Evolutionary conservation across 2,329 filamentous ascomycete genomes (phyloP).

Genomic region (Cytospora piceae): DNA sequence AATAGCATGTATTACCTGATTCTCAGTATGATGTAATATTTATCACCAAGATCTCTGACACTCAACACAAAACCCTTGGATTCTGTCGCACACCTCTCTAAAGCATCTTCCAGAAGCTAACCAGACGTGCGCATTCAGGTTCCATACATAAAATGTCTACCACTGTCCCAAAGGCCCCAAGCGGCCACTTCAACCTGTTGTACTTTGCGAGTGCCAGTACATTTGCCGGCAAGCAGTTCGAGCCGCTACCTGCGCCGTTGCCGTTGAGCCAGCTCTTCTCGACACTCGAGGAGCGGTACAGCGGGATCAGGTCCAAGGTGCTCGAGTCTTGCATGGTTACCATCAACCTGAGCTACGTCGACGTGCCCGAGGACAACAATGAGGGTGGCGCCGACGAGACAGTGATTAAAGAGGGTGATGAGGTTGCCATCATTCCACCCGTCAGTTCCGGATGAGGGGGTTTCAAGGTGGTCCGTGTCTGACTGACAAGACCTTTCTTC

Average conservation of each 20-base stretch:
- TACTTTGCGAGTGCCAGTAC: constrained; percentile 80
- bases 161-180: constrained; percentile 51
- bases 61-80: constrained; percentile 25
- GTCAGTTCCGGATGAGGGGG: constrained; percentile 75
- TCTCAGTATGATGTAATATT: constrained; percentile 55
- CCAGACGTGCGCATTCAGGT: constrained; percentile 22
- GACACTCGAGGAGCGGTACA: constrained; percentile 70
- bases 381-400: constrained; percentile 45
- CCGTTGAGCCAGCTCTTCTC: constrained; percentile 65
- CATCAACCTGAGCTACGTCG: constrained; percentile 80
- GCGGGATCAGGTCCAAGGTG: constrained; percentile 69
- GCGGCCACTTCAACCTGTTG: constrained; percentile 75
- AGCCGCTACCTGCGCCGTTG: constrained; percentile 69
- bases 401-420: constrained; percentile 72
- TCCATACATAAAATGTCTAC: constrained; percentile 30
- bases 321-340: constrained; percentile 76
- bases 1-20: constrained; percentile 50
- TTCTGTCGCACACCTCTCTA: constrained; percentile 17
- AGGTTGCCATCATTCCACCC: constrained; percentile 85
- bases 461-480: constrained; percentile 11
- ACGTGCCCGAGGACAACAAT: constrained; percentile 58
- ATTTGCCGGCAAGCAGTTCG: constrained; percentile 69
- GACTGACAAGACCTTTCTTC: constrained; percentile 6
- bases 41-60: constrained; percentile 76
- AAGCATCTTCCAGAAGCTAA: constrained; percentile 35